phyloP scores from a whole-genome alignment of 106 monocot species.

The Dioscorea zingiberensis region DNA sequence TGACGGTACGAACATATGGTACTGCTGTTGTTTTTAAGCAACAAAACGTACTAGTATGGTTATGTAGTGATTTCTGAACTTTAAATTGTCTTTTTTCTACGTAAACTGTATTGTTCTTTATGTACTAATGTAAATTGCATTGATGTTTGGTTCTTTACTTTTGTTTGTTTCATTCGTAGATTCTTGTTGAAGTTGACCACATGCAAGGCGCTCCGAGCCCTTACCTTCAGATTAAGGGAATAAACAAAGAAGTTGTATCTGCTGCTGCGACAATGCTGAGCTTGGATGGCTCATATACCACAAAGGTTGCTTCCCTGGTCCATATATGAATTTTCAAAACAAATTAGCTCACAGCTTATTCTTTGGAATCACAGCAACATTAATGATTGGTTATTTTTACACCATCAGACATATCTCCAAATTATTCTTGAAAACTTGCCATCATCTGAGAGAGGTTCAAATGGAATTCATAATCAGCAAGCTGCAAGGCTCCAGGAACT shows the following conservation, averaged over 20 bases:
- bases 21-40: too few species aligned
- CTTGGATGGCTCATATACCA: constrained; percentile 94
- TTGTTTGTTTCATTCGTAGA: constrained; percentile 29
- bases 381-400: background rate
- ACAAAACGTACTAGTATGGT: too few species aligned
- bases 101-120: too few species aligned
- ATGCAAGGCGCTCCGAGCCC: constrained; percentile 61
- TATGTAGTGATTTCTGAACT: too few species aligned
- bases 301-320: constrained; percentile 49
- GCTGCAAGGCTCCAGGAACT: constrained; percentile 84
- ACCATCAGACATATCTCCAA: constrained; percentile 82
- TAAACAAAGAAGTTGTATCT: constrained; percentile 76
- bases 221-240: constrained; percentile 95
- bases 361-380: background rate
- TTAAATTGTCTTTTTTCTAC: too few species aligned
- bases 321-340: background rate
- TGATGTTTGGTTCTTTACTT: background rate
- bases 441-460: constrained; percentile 49
- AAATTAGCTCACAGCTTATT: background rate
- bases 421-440: constrained; percentile 86
- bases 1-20: too few species aligned
- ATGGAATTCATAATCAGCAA: constrained; percentile 81
- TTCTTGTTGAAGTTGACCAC: constrained; percentile 97
- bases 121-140: too few species aligned
- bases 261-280: constrained; percentile 66